Evolutionary conservation across 495 filamentous ascomycete species (phyloP).

Genomic region (Neurospora sp.): DNA sequence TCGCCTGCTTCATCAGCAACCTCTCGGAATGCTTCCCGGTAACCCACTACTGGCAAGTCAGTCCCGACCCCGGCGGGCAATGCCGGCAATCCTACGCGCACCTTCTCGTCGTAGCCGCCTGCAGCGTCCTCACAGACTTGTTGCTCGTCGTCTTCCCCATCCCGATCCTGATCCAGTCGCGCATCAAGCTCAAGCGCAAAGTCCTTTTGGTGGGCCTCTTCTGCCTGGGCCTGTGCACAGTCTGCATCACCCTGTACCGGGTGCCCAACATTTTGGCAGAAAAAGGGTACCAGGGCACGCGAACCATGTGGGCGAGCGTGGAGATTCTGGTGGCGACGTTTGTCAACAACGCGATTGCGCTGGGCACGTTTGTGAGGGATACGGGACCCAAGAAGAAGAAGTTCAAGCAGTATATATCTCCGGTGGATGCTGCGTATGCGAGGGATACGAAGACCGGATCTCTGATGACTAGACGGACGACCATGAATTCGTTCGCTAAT

Average conservation of each 20-base stretch:
- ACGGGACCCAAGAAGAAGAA: constrained; percentile 65
- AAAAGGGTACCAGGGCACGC: constrained; percentile 57
- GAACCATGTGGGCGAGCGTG: constrained; percentile 64
- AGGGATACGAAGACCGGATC: not conserved
- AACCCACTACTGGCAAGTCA: constrained; percentile 76
- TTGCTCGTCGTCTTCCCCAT: constrained; percentile 81
- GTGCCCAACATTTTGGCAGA: constrained; percentile 55
- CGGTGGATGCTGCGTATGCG: not conserved
- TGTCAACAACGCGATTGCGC: constrained; percentile 64
- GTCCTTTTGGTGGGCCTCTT: constrained; percentile 60
- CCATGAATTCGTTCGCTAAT: not conserved
- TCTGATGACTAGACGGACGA: not conserved
- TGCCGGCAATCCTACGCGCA: constrained; percentile 78
- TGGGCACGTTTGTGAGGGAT: constrained; percentile 73
- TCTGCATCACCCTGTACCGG: constrained; percentile 64
- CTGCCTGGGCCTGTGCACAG: constrained; percentile 61
- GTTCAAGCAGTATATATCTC: constrained; percentile 41
- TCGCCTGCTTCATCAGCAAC: constrained; percentile 66
- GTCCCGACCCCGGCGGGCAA: constrained; percentile 71
- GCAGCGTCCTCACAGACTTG: constrained; percentile 77
- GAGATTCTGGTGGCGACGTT: constrained; percentile 67
- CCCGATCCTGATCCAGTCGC: constrained; percentile 64
- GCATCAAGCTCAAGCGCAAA: constrained; percentile 55
- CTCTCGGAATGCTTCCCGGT: constrained; percentile 82
- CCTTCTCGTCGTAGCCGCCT: constrained; percentile 67